These are phyloP conservation scores for Globisporangium barbulae DNA, from an alignment of 352 stramenopile genomes.

Conservation along the genomic window DNA sequence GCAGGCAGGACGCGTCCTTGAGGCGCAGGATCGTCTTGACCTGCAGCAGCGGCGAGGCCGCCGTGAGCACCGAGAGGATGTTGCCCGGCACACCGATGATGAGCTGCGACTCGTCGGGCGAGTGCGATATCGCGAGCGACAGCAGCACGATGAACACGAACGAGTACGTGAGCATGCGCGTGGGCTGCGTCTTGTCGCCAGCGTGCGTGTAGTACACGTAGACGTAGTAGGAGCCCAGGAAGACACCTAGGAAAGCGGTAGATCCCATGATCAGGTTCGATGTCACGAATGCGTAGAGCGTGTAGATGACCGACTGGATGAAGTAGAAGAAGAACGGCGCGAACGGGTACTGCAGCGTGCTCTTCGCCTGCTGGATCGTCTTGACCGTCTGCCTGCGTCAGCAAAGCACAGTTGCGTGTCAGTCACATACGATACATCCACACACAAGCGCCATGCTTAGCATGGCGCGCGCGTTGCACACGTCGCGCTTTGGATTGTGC, in stretches of 20 bases:
- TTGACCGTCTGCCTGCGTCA: slow-evolving; percentile 48
- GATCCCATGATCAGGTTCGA: slow-evolving; percentile 54
- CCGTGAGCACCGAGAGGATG: slow-evolving; percentile 67
- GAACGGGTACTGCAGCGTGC: slow-evolving; percentile 76
- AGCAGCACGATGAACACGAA: slow-evolving; percentile 51
- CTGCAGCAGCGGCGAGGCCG: slow-evolving; percentile 64
- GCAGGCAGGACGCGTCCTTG: slow-evolving; percentile 65
- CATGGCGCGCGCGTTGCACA: background rate
- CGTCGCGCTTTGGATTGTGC: background rate
- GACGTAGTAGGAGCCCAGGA: slow-evolving; percentile 72
- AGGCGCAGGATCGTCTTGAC: slow-evolving; percentile 59
- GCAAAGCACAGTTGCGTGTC: too few species aligned
- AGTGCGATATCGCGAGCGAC: slow-evolving; percentile 39
- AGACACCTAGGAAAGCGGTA: slow-evolving; percentile 49
- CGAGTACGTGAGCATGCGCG: slow-evolving; percentile 42
- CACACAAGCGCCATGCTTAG: background rate
- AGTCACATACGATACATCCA: background rate
- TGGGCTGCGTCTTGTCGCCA: slow-evolving; percentile 34
- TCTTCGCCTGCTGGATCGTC: slow-evolving; percentile 59
- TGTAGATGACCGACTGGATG: slow-evolving; percentile 80
- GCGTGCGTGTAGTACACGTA: slow-evolving; percentile 63
- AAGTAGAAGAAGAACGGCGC: slow-evolving; percentile 86
- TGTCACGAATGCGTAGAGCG: slow-evolving; percentile 67
- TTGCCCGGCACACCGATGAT: slow-evolving; percentile 74
- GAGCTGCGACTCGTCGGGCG: slow-evolving; percentile 50